A percentile compares a stretch with the other conserved stretches of the same genome.
Conservation (phyloP, 2,329 filamentous ascomycete genomes). For the Aspergillus sp. region DNA sequence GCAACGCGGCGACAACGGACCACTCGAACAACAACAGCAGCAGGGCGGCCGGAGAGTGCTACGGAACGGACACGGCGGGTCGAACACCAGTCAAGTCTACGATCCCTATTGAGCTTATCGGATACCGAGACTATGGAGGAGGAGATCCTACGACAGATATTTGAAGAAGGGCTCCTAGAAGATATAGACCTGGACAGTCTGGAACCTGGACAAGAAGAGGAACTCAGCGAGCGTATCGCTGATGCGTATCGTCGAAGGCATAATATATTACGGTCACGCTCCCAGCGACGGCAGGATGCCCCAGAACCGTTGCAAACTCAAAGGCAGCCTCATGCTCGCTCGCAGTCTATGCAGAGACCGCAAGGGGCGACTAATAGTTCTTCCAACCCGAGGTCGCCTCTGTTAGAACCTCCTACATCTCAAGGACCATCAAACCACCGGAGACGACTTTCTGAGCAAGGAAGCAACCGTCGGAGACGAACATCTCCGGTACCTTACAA, state of each 20-base stretch:
- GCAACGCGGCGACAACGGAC: slow-evolving; percentile 27
- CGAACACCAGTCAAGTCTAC: slow-evolving; percentile 85
- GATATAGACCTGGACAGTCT: slow-evolving; percentile 87
- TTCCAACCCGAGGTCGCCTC: slow-evolving; percentile 33
- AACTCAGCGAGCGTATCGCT: slow-evolving; percentile 85
- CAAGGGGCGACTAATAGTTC: slow-evolving; percentile 25
- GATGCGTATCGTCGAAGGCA: slow-evolving; percentile 82
- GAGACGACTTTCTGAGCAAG: slow-evolving; percentile 38
- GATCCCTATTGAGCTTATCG: slow-evolving; percentile 78
- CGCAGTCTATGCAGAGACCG: slow-evolving; percentile 31
- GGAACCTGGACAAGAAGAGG: slow-evolving; percentile 79
- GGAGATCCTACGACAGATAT: slow-evolving; percentile 85
- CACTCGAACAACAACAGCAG: slow-evolving; percentile 11
- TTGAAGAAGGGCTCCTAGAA: slow-evolving; percentile 82
- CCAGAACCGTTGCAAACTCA: slow-evolving; percentile 31
- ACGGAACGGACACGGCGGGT: slow-evolving; percentile 58
- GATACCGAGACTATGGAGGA: slow-evolving; percentile 77
- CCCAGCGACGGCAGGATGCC: slow-evolving; percentile 37
- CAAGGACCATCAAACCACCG: slow-evolving; percentile 29
- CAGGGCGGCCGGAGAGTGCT: slow-evolving; percentile 19
- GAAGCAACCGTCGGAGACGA: slow-evolving; percentile 28
- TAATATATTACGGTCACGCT: slow-evolving; percentile 49
- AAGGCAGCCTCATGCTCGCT: slow-evolving; percentile 28
- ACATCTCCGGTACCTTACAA: slow-evolving; percentile 35
- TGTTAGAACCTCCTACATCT: slow-evolving; percentile 31